A percentile compares a stretch with the other conserved stretches of the same genome.
Conservation (phyloP, 2,329 filamentous ascomycete species). For the Colletotrichum graminicola region DNA sequence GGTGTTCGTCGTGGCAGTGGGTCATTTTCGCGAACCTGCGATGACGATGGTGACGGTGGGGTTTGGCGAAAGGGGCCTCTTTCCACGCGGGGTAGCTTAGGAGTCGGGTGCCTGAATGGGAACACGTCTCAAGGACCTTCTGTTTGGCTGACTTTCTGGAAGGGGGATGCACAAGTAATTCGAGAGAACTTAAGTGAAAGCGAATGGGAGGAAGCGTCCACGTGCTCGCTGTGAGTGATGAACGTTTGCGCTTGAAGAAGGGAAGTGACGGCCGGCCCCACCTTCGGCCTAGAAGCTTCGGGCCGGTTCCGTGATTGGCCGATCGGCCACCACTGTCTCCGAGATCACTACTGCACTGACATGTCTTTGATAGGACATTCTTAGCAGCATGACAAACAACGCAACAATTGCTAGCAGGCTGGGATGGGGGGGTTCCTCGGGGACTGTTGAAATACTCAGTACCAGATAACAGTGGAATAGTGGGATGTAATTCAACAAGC, state of each 20-base stretch:
- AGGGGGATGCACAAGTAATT: background rate
- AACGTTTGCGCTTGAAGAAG: constrained; percentile 4
- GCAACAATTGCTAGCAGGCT: background rate
- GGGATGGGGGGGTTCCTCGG: no score
- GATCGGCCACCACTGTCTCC: background rate
- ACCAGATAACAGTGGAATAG: background rate
- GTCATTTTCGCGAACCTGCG: constrained; percentile 49
- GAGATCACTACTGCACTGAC: background rate
- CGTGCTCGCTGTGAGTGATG: background rate
- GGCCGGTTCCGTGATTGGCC: constrained; percentile 23
- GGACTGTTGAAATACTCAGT: background rate
- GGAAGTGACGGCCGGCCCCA: constrained; percentile 19
- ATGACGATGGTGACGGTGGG: constrained; percentile 3
- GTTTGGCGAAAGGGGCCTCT: background rate
- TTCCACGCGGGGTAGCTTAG: background rate
- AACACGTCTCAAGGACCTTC: no score
- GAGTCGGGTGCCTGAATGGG: background rate
- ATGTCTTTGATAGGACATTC: background rate
- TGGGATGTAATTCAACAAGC: no score
- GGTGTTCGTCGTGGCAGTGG: constrained; percentile 66
- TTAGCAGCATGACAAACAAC: background rate
- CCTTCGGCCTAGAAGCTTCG: constrained; percentile 19
- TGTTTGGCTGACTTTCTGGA: background rate
- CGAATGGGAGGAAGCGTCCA: background rate
- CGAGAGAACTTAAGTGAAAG: background rate